Conservation (phyloP, 176 grass and related monocot genomes). For the Thalia dealbata region DNA sequence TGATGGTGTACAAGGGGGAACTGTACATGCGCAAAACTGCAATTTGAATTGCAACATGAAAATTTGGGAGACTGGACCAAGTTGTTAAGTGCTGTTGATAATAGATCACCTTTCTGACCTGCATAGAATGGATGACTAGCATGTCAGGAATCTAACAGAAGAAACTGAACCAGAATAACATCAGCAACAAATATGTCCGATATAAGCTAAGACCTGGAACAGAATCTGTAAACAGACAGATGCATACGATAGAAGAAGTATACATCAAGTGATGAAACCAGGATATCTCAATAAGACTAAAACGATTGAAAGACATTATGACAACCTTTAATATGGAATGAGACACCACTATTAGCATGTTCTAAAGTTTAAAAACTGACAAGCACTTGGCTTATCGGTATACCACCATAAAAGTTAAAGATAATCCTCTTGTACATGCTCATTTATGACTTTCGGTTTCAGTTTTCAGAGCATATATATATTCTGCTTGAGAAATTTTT, state of each 20-base stretch:
- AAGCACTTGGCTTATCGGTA: not conserved
- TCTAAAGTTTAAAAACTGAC: not conserved
- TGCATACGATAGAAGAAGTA: too few species aligned
- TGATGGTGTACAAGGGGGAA: not conserved
- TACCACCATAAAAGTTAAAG: not conserved
- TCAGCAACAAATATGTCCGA: not conserved
- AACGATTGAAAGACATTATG: not conserved
- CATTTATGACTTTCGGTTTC: not conserved
- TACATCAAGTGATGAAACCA: too few species aligned
- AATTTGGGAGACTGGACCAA: not conserved
- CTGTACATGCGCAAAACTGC: not conserved
- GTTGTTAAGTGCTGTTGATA: not conserved
- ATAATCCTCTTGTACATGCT: not conserved
- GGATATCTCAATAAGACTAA: too few species aligned
- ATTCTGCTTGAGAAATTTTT: not conserved
- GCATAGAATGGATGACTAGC: not conserved
- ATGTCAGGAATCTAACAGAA: constrained; percentile 1
- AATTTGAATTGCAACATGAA: not conserved
- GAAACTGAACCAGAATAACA: not conserved
- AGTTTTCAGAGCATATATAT: not conserved
- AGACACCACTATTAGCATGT: not conserved
- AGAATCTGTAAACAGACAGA: not conserved
- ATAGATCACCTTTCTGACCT: not conserved
- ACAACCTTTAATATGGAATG: not conserved
- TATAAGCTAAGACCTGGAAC: not conserved